Base-by-base conservation (phyloP, 495 filamentous ascomycete species). In the Penicillium bovifimosum region DNA sequence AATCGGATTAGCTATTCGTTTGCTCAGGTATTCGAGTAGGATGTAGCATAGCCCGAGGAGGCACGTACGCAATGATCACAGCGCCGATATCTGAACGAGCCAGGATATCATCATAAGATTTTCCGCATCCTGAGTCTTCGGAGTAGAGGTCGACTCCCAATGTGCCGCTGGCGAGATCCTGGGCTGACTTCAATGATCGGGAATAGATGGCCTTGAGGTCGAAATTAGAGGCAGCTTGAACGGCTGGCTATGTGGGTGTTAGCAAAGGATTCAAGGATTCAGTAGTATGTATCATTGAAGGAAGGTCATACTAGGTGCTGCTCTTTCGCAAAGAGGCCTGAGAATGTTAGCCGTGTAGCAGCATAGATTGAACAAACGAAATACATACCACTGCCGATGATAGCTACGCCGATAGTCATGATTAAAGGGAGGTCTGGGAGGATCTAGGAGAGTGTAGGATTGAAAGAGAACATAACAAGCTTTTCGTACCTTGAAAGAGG, bases 331-430 rank as follows among this genome's bases (percentile, higher is more conserved):
- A 76, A 63, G 70, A 77, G 58, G 69, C 82, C 76, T 83, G 39
- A 14, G 31, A 42, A 45, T 50, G 49, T 56, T 47, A 56, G 54
- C 41, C 27, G 34, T 43, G 9, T 42, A 49, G 36, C 33, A 18
- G 36, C 33, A 18, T 26, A 51, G 20, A 17, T 20, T 73, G 60
- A 43, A 72, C 67, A 35, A 53, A 64, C 17, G 63, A 72, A 41
- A 74, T 72, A 34, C 60, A 73, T 76, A 64, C 85, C 86, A 55
- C 80, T 81, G 26, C 85, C 85, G 35, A 88, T 77, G n/a, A 88
- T 78, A 11, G 85, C 85, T 18, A 88, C 71, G 27, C 83, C 82
- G 47, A 81, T 59, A 16, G 64, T 10, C 69, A 73, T 72, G 32
- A 35, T 65, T 26, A 24, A 28, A 36, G 10, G 11, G 34, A 18